phyloP scores from a whole-genome alignment of 371 early-diverging fungal species.

The Scutellospora calospora region DNA sequence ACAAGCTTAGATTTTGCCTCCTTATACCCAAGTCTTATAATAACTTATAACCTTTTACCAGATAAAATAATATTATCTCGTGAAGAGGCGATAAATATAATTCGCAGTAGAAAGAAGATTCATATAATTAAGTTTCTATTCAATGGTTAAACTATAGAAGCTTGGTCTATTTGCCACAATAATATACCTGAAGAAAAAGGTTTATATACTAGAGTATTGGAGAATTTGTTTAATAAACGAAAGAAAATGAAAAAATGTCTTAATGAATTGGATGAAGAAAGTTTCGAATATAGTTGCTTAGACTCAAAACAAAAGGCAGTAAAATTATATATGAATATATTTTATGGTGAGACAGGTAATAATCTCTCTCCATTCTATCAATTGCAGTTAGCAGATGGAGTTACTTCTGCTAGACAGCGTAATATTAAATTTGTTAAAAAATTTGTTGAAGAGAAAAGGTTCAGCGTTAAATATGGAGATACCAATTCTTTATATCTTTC shows the following conservation, averaged over 20 bases:
- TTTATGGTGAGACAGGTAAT: constrained; percentile 26
- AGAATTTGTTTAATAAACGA: not conserved
- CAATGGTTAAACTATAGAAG: too few species aligned
- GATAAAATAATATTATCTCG: constrained; percentile 9
- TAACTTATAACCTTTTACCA: too few species aligned
- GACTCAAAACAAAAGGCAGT: not conserved
- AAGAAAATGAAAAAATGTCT: not conserved
- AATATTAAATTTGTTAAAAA: constrained; percentile 22
- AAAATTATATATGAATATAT: not conserved
- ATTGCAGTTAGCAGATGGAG: not conserved
- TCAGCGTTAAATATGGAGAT: constrained; percentile 23
- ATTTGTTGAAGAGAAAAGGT: constrained; percentile 12
- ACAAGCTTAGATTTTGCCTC: not conserved
- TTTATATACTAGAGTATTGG: not conserved
- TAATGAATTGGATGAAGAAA: not conserved
- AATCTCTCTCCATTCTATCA: not conserved
- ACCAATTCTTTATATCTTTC: constrained; percentile 32
- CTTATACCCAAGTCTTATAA: too few species aligned
- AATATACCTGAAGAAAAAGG: too few species aligned
- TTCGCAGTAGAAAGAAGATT: not conserved
- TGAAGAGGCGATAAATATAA: not conserved
- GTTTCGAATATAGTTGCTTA: not conserved
- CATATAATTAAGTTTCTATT: too few species aligned
- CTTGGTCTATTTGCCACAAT: too few species aligned
- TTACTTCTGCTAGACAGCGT: not conserved